Conservation (phyloP, 225 moss, liverwort and hornwort genomes). For the Physcomitrellopsis africana region DNA sequence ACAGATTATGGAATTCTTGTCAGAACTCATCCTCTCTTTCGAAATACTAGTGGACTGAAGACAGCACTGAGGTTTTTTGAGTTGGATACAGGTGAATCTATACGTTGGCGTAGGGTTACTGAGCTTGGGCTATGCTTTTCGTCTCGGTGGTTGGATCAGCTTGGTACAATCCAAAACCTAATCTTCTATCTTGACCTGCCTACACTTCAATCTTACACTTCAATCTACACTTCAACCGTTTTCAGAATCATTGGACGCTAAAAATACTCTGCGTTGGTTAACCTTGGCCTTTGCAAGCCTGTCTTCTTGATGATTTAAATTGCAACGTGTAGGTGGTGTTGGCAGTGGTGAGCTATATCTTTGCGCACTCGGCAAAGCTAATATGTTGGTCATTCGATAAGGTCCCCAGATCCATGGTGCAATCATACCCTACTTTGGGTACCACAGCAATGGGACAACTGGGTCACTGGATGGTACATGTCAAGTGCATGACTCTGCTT, state of each 20-base stretch:
- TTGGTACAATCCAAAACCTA: slow-evolving; percentile 51
- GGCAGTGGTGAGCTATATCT: slow-evolving; percentile 59
- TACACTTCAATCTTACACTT: not conserved
- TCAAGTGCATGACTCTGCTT: slow-evolving; percentile 13
- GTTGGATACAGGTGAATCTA: slow-evolving; percentile 77
- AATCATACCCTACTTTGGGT: slow-evolving; percentile 87
- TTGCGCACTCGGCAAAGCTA: slow-evolving; percentile 81
- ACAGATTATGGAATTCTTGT: not conserved
- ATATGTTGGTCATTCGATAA: slow-evolving; percentile 88
- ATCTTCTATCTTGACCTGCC: slow-evolving; percentile 21
- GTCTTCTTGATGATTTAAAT: slow-evolving; percentile 8
- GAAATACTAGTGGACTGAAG: not conserved
- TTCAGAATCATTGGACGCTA: not conserved
- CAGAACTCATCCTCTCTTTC: not conserved
- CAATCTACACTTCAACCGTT: too few relatives aligned
- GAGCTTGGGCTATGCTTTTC: slow-evolving; percentile 90
- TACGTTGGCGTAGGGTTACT: slow-evolving; percentile 90
- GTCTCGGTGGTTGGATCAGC: slow-evolving; percentile 86
- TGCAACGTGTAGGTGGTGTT: slow-evolving; percentile 58
- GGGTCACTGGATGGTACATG: slow-evolving; percentile 76
- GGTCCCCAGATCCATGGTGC: slow-evolving; percentile 66
- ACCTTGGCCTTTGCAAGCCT: not conserved
- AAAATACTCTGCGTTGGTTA: not conserved
- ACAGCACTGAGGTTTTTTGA: slow-evolving; percentile 11
- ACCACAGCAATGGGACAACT: slow-evolving; percentile 67